Evolutionary conservation across 2,329 filamentous ascomycete genomes (phyloP), one percentile per base, ranked within the genome.

Genomic region (Paraphoma sp.): DNA sequence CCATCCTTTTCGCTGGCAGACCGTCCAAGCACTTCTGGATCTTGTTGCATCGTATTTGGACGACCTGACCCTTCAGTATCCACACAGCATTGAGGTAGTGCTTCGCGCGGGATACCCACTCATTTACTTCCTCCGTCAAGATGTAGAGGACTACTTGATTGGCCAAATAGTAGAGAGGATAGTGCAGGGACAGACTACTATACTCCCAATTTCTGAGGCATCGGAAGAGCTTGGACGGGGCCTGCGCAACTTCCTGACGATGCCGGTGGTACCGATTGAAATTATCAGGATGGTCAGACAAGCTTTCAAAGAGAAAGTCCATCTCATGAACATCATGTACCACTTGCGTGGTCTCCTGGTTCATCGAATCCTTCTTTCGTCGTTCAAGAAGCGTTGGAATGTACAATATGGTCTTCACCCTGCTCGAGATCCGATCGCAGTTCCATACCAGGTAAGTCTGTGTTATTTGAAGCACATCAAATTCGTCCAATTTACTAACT

Each of bases 301-400:
- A n/a, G n/a, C n/a, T n/a, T n/a, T n/a, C n/a, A n/a, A n/a, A n/a
- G n/a, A n/a, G n/a, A n/a, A n/a, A n/a, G n/a, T n/a, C n/a, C n/a
- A n/a, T n/a, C 84, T 84, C 78, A 76, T 78, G 56, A 68, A 72
- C 11, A 53, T 59, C 0, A 59, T 89, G 0, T 81, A 86, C 7
- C 79, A 90, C 0, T 69, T 92, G 0, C 84, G 89, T 0, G 89
- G 89, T 0, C 74, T 92, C 0, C 68, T 92, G 0, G 80, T 85
- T 0, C 81, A 87, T 52, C 77, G 83, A 0, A 85, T 92, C 2
- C 71, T 92, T 0, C 67, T 85, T 1, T 82, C 87, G 28, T 83
- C 80, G 2, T 66, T 90, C 0, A 83, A 84, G 48, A 90, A 89
- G 67, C 76, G 86, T 4, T 91, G 84, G 84, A 87, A 88, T 29